A percentile compares a stretch with the other conserved stretches of the same genome.
Evolutionary conservation across 129 eudicot genomes (phyloP).

Genomic region (Silybum marianum): DNA sequence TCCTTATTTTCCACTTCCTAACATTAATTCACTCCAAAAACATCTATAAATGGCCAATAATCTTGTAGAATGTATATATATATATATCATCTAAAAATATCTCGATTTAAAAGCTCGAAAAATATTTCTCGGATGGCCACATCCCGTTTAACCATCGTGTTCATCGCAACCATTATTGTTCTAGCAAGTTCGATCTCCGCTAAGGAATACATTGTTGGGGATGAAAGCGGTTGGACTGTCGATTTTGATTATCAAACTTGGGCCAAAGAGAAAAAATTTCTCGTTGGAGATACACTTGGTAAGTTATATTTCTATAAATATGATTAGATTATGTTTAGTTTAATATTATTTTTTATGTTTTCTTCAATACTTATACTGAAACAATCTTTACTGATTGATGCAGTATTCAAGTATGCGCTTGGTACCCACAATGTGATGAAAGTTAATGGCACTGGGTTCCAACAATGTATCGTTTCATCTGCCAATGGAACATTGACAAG

Average conservation of each 20-base stretch:
- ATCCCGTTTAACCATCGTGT: background rate
- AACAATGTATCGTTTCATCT: slow-evolving; percentile 31
- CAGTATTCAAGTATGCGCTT: slow-evolving; percentile 36
- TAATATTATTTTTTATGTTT: background rate
- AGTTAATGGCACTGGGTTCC: slow-evolving; percentile 41
- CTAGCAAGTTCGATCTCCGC: slow-evolving; percentile 32
- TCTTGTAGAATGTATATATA: slow-evolving; percentile 5
- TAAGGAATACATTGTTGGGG: slow-evolving; percentile 39
- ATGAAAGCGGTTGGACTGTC: slow-evolving; percentile 37
- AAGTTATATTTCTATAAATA: background rate
- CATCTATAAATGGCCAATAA: slow-evolving; percentile 13
- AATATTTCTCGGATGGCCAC: slow-evolving; percentile 14
- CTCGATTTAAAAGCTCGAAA: background rate
- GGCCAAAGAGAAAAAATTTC: slow-evolving; percentile 42
- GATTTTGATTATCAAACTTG: slow-evolving; percentile 36
- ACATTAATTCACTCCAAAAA: background rate
- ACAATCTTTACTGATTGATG: background rate
- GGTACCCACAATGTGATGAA: slow-evolving; percentile 36
- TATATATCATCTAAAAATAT: slow-evolving; percentile 10
- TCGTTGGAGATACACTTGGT: slow-evolving; percentile 42
- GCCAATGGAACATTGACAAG: slow-evolving; percentile 28
- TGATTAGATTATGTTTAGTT: background rate
- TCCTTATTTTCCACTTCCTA: background rate
- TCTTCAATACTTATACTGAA: background rate
- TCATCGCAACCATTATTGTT: slow-evolving; percentile 15